These are phyloP conservation scores for Nicotiana tabacum DNA, from an alignment of 257 asterid species.

Conservation along the genomic window DNA sequence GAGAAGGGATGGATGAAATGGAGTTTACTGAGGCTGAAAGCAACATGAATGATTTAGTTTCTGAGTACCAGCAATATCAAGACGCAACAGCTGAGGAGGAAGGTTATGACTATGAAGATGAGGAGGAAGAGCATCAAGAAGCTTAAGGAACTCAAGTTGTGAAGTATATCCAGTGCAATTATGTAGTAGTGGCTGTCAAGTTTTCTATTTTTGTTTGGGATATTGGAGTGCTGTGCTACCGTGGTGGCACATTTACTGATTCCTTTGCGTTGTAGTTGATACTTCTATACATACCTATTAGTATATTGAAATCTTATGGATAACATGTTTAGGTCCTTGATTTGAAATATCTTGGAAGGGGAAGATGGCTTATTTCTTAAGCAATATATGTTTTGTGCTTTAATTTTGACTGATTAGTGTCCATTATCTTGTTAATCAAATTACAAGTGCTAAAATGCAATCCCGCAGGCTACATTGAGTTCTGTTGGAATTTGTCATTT, in stretches of 20 bases:
- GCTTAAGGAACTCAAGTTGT: not conserved
- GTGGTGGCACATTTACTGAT: constrained; percentile 6
- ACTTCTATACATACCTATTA: not conserved
- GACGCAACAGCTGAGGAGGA: constrained; percentile 12
- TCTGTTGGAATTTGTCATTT: too few species aligned
- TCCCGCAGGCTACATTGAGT: too few species aligned
- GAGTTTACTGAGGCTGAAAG: constrained; percentile 14
- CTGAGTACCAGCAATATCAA: constrained; percentile 13
- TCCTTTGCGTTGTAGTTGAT: not conserved
- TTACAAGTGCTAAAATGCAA: not conserved
- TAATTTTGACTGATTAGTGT: not conserved
- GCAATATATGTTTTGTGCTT: not conserved
- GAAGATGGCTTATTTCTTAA: not conserved
- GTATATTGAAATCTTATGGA: not conserved
- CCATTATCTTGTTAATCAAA: not conserved
- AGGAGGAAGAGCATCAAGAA: not conserved
- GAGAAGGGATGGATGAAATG: constrained; percentile 13
- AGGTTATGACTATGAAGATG: constrained; percentile 7
- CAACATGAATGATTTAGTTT: constrained; percentile 10
- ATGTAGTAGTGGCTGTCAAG: not conserved
- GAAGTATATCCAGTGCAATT: not conserved
- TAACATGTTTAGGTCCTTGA: not conserved
- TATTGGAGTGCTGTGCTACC: not conserved
- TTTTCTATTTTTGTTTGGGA: not conserved
- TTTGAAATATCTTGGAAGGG: not conserved